Evolutionary conservation across 768 basidiomycete species (phyloP), one percentile per base, ranked within the genome.

Genomic region (Hypholoma sublateritium): DNA sequence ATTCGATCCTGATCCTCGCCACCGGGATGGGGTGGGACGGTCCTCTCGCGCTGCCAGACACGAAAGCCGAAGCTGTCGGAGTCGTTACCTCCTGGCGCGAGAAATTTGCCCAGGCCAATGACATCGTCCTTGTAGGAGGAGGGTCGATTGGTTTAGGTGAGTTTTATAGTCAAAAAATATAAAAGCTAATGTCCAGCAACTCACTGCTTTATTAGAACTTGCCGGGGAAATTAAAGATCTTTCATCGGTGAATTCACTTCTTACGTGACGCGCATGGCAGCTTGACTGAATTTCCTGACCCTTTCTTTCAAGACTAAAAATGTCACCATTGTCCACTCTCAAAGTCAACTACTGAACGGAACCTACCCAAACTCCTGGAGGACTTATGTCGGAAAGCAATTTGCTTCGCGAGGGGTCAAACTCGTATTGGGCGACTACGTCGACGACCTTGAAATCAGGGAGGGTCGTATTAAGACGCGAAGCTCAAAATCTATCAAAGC

Each of bases 301-400:
- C n/a, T 16, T 28, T 9, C 53, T 9, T 17, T 36, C 4, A 42
- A 78, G 77, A 60, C 62, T 14, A 85, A 80, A 59, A 67, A 71
- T 39, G 76, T 89, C 12, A 86, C 86, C 17, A 76, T 90, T 39
- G 79, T 90, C 9, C 88, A 89, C 13, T 73, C 77, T 25, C 70
- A 77, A 28, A 56, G 61, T 0, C 68, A 76, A 21, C 77, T 87
- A 32, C 72, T 89, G 56, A 86, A 86, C 59, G 66, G 73, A 7
- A 68, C 77, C 1, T 89, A 89, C 63, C 79, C 85, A 0, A 64
- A 73, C 5, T 77, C 77, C 50, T 82, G 81, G 68, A 80, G 88
- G 50, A 75, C 74, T 25, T 74, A 69, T 17, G 64, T 85, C 2
- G 78, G 76, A 48, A 68, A 70, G 7, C 73, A 77, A 19, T 63